Evolutionary conservation across 192 early-diverging fungal species (phyloP).

Genomic region (Phycomyces nitens): DNA sequence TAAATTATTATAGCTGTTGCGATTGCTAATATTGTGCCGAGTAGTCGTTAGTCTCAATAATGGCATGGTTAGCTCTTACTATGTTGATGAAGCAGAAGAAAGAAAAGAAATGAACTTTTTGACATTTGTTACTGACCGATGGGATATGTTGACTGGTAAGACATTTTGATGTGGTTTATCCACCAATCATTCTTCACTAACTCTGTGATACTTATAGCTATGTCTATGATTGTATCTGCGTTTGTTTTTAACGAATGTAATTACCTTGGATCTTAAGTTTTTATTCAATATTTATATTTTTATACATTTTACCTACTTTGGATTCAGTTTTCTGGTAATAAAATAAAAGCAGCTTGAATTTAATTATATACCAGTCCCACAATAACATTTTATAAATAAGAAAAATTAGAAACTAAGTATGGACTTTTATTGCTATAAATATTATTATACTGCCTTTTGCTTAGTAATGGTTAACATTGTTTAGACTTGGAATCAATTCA

Average conservation of each 20-base stretch:
- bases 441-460: no score
- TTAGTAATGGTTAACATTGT: no score
- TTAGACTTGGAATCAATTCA: no score
- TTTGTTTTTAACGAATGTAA: background rate
- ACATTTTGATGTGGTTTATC: background rate
- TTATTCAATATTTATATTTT: background rate
- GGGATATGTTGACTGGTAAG: constrained; percentile 21
- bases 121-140: constrained; percentile 16
- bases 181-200: background rate
- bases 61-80: constrained; percentile 8
- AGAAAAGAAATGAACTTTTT: constrained; percentile 9
- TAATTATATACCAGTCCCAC: no score
- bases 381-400: no score
- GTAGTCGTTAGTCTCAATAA: constrained; percentile 11
- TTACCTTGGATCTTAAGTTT: background rate
- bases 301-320: no score
- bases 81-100: constrained; percentile 1
- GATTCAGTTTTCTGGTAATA: no score
- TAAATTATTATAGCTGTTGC: no score
- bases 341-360: no score
- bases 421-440: no score
- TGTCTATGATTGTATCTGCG: background rate
- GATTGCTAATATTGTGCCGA: background rate
- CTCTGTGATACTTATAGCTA: background rate
- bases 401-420: no score